phyloP scores from a whole-genome alignment of 176 grass and related monocot species.

The Carex myosuroides region DNA sequence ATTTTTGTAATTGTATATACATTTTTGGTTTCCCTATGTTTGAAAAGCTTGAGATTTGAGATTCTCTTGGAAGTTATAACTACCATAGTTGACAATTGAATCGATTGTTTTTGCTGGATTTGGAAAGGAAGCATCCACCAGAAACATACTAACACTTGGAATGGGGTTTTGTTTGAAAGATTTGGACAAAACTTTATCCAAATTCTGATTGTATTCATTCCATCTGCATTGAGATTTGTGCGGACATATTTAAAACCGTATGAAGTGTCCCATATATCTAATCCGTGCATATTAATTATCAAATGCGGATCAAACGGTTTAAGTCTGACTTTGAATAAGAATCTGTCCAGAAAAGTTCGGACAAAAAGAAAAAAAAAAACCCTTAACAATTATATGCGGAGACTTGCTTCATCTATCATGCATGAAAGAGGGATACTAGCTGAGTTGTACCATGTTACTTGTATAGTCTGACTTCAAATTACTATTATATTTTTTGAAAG shows the following conservation, averaged over 20 bases:
- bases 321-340: no score
- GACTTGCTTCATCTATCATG: not conserved
- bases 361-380: no score
- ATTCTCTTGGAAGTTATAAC: conserved; percentile 1
- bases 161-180: no score
- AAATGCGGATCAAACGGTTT: no score
- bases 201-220: no score
- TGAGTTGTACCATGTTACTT: conserved; percentile 19
- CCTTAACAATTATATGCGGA: not conserved
- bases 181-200: no score
- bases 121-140: not conserved
- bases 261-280: no score
- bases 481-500: not conserved
- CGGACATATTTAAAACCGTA: no score
- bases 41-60: no score
- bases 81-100: not conserved
- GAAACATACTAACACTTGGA: not conserved
- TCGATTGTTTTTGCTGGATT: not conserved
- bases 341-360: no score
- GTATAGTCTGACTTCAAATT: not conserved
- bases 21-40: not conserved
- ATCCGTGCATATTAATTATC: no score
- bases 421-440: not conserved
- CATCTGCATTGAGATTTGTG: no score
- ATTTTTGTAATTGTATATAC: not conserved